Conservation (phyloP, 2,329 filamentous ascomycete species). For the Apiospora pterosperma region DNA sequence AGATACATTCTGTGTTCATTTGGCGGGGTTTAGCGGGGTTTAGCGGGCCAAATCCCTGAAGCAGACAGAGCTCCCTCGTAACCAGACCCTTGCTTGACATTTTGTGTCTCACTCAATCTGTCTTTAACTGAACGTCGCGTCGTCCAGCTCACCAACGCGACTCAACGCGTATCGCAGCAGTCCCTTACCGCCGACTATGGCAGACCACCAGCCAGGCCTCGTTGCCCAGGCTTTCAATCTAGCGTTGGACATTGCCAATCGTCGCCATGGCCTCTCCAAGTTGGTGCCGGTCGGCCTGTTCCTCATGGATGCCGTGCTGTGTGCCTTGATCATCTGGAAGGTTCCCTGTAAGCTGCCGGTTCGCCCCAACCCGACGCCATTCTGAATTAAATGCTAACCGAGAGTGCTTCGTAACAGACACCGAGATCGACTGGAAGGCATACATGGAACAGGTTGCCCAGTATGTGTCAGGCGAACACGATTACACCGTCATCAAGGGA, state of each 20-base stretch:
- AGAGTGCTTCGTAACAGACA: constrained; percentile 53
- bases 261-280: constrained; percentile 46
- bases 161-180: background rate
- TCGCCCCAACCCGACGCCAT: background rate
- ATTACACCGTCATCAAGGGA: constrained; percentile 83
- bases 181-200: background rate
- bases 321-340: constrained; percentile 72
- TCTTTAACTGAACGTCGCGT: background rate
- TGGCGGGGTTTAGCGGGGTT: too few relatives aligned
- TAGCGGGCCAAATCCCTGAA: background rate
- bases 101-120: background rate
- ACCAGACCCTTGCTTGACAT: background rate
- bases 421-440: constrained; percentile 95
- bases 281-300: constrained; percentile 60
- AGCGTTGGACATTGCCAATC: constrained; percentile 42
- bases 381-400: background rate
- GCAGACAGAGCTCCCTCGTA: background rate
- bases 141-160: background rate
- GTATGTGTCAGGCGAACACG: constrained; percentile 78
- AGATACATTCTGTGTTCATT: too few relatives aligned
- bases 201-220: constrained; percentile 14
- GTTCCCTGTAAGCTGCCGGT: constrained; percentile 68
- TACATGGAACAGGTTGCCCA: constrained; percentile 93
- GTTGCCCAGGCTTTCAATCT: constrained; percentile 24
- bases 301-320: constrained; percentile 67